Conservation (phyloP, 805 yeast species). For the Saccharomycodes ludwigii region DNA sequence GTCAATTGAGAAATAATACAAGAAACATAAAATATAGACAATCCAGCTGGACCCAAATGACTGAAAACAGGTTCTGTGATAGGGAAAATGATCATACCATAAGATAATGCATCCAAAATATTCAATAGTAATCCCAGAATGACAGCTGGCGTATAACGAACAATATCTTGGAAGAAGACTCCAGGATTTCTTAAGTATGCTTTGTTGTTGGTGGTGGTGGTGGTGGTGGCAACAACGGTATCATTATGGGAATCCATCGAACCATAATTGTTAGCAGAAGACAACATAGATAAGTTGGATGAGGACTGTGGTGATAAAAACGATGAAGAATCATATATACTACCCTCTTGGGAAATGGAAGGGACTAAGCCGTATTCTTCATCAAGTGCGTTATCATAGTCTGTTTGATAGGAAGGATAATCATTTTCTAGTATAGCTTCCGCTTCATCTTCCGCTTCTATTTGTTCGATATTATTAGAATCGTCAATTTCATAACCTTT, state of each 20-base stretch:
- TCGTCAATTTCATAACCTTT: conserved; percentile 10
- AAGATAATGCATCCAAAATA: conserved; percentile 84
- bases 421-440: conserved; percentile 2
- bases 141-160: conserved; percentile 54
- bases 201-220: conserved; percentile 3
- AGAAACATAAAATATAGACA: conserved; percentile 89
- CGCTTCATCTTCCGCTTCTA: conserved; percentile 8
- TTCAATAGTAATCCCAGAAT: conserved; percentile 75
- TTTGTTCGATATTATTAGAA: conserved; percentile 7
- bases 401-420: no score
- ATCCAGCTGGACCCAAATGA: conserved; percentile 72
- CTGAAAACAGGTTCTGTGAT: conserved; percentile 69
- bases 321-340: no score
- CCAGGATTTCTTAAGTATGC: conserved; percentile 1
- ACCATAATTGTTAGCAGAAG: no score
- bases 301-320: no score
- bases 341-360: no score
- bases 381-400: no score
- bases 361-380: no score
- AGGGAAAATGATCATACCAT: conserved; percentile 97
- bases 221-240: not conserved
- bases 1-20: conserved; percentile 84
- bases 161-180: not conserved
- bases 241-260: not conserved
- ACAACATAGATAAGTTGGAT: no score